Conservation (phyloP, 176 grass and related monocot genomes). For the Alopecurus myosuroides region DNA sequence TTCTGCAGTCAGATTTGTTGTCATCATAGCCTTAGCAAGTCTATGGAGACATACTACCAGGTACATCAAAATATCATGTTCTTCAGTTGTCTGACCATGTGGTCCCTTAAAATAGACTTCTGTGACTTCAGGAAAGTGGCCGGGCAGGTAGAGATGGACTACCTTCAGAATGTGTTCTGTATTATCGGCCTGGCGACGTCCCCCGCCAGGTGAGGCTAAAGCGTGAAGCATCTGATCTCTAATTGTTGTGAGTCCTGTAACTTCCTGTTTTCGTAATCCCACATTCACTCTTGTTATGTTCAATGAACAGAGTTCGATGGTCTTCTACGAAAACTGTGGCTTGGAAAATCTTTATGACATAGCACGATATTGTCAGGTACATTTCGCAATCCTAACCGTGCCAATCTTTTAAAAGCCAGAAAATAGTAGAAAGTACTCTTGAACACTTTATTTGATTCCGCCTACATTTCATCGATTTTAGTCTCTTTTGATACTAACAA, state of each 20-base stretch:
- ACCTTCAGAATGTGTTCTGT: conserved; percentile 86
- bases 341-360: conserved; percentile 98
- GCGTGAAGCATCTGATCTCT: conserved; percentile 9
- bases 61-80: conserved; percentile 28
- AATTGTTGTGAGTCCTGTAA: background rate
- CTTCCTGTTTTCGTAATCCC: conserved; percentile 15
- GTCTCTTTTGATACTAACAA: conserved; percentile 19
- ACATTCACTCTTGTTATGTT: conserved; percentile 16
- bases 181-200: conserved; percentile 82
- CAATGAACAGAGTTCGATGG: conserved; percentile 78
- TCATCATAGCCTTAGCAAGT: conserved; percentile 99
- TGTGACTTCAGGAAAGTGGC: conserved; percentile 66
- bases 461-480: conserved; percentile 3
- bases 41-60: conserved; percentile 98
- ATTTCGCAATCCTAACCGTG: background rate
- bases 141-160: conserved; percentile 88
- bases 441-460: background rate
- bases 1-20: conserved; percentile 80
- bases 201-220: conserved; percentile 56
- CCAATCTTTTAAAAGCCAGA: background rate
- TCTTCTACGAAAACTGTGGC: conserved; percentile 92
- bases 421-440: conserved; percentile 9
- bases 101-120: conserved; percentile 10
- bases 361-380: conserved; percentile 86
- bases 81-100: background rate